These are phyloP conservation scores for Knufia petricola DNA, from an alignment of 2,329 filamentous ascomycete genomes.

Conservation along the genomic window DNA sequence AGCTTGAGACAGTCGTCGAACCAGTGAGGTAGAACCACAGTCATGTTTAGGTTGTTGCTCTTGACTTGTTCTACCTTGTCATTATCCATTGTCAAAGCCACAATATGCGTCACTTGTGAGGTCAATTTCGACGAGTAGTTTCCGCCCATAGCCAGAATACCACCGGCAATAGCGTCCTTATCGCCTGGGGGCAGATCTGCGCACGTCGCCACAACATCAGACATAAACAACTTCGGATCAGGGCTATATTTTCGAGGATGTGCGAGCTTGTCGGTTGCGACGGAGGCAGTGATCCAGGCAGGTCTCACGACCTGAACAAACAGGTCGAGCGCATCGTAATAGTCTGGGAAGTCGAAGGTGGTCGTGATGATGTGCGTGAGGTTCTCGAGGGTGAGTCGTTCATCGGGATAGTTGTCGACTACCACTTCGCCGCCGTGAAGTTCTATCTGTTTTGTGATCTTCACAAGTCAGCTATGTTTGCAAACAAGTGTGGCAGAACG, in stretches of 20 bases:
- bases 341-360: constrained; percentile 87
- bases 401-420: constrained; percentile 30
- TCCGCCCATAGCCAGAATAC: constrained; percentile 80
- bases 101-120: constrained; percentile 75
- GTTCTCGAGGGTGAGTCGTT: constrained; percentile 33
- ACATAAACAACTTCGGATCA: constrained; percentile 83
- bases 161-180: constrained; percentile 84
- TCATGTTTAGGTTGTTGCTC: constrained; percentile 59
- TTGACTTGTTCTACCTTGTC: constrained; percentile 57
- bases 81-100: constrained; percentile 67
- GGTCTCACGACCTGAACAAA: constrained; percentile 79
- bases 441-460: constrained; percentile 40
- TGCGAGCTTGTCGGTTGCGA: constrained; percentile 59
- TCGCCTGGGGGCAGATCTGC: constrained; percentile 77
- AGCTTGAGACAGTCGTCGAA: constrained; percentile 95
- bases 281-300: constrained; percentile 65
- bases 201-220: constrained; percentile 70
- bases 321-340: constrained; percentile 59
- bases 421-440: constrained; percentile 41
- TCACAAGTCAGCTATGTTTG: constrained; percentile 2
- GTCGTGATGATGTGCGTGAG: constrained; percentile 61
- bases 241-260: constrained; percentile 80
- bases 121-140: constrained; percentile 63
- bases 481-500: background rate
- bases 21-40: constrained; percentile 76